A percentile compares a stretch with the other conserved stretches of the same genome.
Conservation (phyloP, 2,329 filamentous ascomycete genomes). For the Achaetomium macrosporum region DNA sequence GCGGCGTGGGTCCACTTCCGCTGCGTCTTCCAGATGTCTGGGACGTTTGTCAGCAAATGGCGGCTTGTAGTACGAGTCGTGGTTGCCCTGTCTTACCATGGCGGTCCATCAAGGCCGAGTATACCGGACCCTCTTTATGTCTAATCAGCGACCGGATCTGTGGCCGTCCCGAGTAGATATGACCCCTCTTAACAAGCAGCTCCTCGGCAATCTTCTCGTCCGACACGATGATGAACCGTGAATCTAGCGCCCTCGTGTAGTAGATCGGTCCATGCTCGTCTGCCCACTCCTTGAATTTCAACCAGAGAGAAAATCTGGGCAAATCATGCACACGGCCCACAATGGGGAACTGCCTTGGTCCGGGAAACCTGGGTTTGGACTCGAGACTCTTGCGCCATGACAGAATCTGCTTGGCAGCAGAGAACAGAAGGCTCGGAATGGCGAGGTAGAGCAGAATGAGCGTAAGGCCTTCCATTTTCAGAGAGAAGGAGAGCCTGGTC, state of each 20-base stretch:
- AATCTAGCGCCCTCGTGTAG: constrained; percentile 35
- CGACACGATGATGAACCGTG: constrained; percentile 41
- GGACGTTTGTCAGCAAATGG: neutral
- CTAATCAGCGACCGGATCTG: constrained; percentile 45
- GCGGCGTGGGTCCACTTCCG: constrained; percentile 48
- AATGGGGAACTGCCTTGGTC: constrained; percentile 42
- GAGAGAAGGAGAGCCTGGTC: neutral
- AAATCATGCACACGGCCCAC: constrained; percentile 45
- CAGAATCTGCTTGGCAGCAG: constrained; percentile 35
- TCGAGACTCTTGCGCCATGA: constrained; percentile 30
- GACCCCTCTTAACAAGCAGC: constrained; percentile 43
- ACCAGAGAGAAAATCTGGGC: constrained; percentile 42
- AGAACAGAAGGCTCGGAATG: constrained; percentile 40
- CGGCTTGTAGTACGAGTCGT: no score
- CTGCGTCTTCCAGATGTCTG: constrained; percentile 44
- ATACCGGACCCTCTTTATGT: constrained; percentile 43
- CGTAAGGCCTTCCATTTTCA: constrained; percentile 35
- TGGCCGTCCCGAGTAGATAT: constrained; percentile 45
- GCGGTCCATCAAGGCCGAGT: constrained; percentile 46
- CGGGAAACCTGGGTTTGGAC: constrained; percentile 35
- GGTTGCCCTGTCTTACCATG: constrained; percentile 33
- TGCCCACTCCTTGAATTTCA: constrained; percentile 46
- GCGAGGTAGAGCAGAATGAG: constrained; percentile 41
- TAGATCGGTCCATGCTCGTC: constrained; percentile 40
- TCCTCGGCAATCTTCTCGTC: constrained; percentile 45